These are phyloP conservation scores for Ceratobasidium sp. DNA, from an alignment of 1,284 basidiomycete species.

Conservation along the genomic window DNA sequence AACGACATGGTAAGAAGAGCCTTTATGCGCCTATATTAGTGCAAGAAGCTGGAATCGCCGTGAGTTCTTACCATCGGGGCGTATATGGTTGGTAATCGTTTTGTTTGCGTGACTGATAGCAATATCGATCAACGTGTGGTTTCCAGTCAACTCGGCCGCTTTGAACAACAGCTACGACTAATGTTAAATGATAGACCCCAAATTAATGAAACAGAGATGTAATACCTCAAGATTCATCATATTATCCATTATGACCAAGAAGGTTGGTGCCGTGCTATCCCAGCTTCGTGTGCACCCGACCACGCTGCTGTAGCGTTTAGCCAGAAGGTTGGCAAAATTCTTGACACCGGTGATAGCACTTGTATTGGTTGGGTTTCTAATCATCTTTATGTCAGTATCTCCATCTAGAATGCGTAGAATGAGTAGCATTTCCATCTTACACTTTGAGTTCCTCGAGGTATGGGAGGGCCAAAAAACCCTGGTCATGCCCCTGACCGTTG, in stretches of 20 bases:
- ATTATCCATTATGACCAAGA: conserved; percentile 75
- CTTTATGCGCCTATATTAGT: conserved; percentile 50
- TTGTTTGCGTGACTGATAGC: conserved; percentile 72
- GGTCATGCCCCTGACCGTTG: conserved; percentile 61
- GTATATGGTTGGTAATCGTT: conserved; percentile 72
- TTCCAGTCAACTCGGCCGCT: conserved; percentile 66
- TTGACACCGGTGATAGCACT: conserved; percentile 57
- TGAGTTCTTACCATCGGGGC: conserved; percentile 63
- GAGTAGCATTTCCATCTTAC: conserved; percentile 47
- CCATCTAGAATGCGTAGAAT: background rate
- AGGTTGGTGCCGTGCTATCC: conserved; percentile 60
- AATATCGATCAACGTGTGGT: conserved; percentile 65
- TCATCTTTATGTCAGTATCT: background rate
- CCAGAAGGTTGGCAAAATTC: conserved; percentile 57
- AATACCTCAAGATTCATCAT: conserved; percentile 75
- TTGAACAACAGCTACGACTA: conserved; percentile 62
- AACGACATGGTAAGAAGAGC: conserved; percentile 72
- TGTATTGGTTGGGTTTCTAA: conserved; percentile 56
- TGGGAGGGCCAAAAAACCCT: conserved; percentile 56
- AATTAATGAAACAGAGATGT: background rate
- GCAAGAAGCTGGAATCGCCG: background rate
- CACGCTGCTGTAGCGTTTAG: conserved; percentile 57
- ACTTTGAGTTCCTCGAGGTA: conserved; percentile 66
- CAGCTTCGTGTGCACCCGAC: conserved; percentile 65
- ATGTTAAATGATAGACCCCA: background rate